phyloP scores from a whole-genome alignment of 352 stramenopile species.

The Phytopythium vexans region DNA sequence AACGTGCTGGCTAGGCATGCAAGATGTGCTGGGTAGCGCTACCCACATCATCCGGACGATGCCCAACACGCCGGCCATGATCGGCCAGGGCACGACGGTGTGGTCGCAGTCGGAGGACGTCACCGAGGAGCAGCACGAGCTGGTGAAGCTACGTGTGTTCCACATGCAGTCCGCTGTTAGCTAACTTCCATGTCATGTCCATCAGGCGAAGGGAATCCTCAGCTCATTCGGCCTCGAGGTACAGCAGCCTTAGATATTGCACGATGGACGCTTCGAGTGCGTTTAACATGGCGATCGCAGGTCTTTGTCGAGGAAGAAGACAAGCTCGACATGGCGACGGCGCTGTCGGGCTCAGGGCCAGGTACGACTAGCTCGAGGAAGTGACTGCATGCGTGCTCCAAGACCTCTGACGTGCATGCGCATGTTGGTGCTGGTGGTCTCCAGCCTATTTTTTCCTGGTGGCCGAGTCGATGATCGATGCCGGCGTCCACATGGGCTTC shows the following conservation, averaged over 20 bases:
- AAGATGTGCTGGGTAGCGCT: constrained; percentile 47
- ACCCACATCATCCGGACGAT: constrained; percentile 91
- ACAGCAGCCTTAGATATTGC: background rate
- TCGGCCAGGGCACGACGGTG: constrained; percentile 94
- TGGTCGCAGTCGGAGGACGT: constrained; percentile 85
- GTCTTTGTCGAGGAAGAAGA: constrained; percentile 94
- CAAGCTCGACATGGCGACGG: constrained; percentile 94
- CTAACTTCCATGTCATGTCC: background rate
- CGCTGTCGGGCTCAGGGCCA: constrained; percentile 91
- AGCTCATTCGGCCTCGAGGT: constrained; percentile 90
- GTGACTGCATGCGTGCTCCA: background rate
- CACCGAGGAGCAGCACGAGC: constrained; percentile 64
- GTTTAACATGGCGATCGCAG: constrained; percentile 7
- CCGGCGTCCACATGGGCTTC: constrained; percentile 95
- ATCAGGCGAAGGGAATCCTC: constrained; percentile 81
- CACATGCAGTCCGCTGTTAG: background rate
- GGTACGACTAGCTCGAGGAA: constrained; percentile 17
- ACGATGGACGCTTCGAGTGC: background rate
- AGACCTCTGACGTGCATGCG: background rate
- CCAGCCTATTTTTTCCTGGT: constrained; percentile 95
- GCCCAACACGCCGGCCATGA: constrained; percentile 95
- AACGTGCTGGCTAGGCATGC: constrained; percentile 25
- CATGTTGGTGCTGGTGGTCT: background rate
- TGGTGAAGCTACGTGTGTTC: constrained; percentile 19
- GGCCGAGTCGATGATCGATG: constrained; percentile 95